phyloP scores from a whole-genome alignment of 352 stramenopile species.

The Plasmopara muralis region DNA sequence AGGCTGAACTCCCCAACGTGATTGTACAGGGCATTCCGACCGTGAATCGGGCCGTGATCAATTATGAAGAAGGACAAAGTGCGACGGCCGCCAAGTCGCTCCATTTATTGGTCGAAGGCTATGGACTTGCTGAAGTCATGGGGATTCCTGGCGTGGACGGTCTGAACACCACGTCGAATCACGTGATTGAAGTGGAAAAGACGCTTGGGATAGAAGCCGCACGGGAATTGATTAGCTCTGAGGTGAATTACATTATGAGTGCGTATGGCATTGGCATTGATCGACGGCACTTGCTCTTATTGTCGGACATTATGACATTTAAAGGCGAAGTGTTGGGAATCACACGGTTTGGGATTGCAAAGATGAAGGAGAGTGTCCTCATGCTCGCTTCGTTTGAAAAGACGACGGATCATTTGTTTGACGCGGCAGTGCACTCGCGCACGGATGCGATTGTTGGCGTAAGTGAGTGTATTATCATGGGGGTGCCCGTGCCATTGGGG shows the following conservation, averaged over 20 bases:
- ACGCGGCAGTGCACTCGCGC: conserved; percentile 97
- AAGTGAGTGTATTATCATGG: conserved; percentile 99
- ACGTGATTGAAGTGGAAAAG: conserved; percentile 96
- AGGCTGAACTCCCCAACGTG: conserved; percentile 91
- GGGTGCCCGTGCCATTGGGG: conserved; percentile 97
- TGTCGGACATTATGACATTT: conserved; percentile 99
- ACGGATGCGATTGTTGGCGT: conserved; percentile 98
- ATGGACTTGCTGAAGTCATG: conserved; percentile 97
- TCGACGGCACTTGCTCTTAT: conserved; percentile 96
- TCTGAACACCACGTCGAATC: conserved; percentile 95
- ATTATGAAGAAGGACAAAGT: conserved; percentile 90
- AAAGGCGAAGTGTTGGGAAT: conserved; percentile 89
- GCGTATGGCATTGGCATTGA: conserved; percentile 99
- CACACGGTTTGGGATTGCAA: conserved; percentile 98
- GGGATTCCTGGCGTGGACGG: conserved; percentile 95
- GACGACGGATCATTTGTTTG: conserved; percentile 99
- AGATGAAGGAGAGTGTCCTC: conserved; percentile 99
- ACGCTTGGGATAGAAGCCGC: conserved; percentile 98
- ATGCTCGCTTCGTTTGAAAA: conserved; percentile 99
- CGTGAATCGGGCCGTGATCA: conserved; percentile 98
- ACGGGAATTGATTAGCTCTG: conserved; percentile 92
- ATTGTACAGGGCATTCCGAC: conserved; percentile 98
- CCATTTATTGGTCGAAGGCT: conserved; percentile 98
- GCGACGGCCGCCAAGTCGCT: conserved; percentile 69
- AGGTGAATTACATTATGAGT: conserved; percentile 99